Percentiles rank a stretch among this genome's conserved stretches.
phyloP scores from a whole-genome alignment of 2,329 filamentous ascomycete species.

The Polychaeton citri region DNA sequence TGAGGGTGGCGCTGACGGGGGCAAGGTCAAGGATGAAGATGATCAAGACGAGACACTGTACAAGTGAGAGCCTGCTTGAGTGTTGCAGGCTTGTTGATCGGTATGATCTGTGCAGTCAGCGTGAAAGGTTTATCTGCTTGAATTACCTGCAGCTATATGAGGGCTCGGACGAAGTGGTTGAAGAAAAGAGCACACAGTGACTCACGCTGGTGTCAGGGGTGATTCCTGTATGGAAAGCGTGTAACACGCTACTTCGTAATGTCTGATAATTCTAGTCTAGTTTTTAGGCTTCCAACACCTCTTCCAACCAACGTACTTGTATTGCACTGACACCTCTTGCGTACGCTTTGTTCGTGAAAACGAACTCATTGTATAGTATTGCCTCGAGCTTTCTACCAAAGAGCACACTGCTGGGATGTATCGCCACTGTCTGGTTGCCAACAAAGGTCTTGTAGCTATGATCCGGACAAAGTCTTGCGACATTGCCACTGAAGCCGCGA shows the following conservation, averaged over 20 bases:
- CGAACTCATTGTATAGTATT: slow-evolving; percentile 52
- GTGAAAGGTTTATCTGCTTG: too few species aligned
- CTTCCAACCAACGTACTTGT: slow-evolving; percentile 48
- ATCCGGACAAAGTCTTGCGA: slow-evolving; percentile 46
- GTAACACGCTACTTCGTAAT: too few species aligned
- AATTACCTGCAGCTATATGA: too few species aligned
- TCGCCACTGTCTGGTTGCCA: slow-evolving; percentile 48
- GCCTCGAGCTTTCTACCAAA: slow-evolving; percentile 48
- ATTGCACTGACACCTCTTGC: slow-evolving; percentile 49
- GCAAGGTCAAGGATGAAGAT: neutral
- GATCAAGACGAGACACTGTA: neutral
- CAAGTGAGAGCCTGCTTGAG: too few species aligned
- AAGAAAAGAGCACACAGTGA: too few species aligned
- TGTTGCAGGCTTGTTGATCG: too few species aligned
- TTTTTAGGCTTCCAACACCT: slow-evolving; percentile 25
- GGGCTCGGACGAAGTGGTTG: too few species aligned
- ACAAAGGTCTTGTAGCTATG: slow-evolving; percentile 48
- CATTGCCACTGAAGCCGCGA: slow-evolving; percentile 46
- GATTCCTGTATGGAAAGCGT: too few species aligned
- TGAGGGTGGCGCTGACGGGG: neutral
- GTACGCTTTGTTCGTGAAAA: slow-evolving; percentile 52
- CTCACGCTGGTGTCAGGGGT: too few species aligned
- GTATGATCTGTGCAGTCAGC: too few species aligned
- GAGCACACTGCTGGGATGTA: slow-evolving; percentile 48
- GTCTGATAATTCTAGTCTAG: too few species aligned